Evolutionary conservation across 1,284 basidiomycete species (phyloP).

Genomic region (Ceratobasidium sp.): DNA sequence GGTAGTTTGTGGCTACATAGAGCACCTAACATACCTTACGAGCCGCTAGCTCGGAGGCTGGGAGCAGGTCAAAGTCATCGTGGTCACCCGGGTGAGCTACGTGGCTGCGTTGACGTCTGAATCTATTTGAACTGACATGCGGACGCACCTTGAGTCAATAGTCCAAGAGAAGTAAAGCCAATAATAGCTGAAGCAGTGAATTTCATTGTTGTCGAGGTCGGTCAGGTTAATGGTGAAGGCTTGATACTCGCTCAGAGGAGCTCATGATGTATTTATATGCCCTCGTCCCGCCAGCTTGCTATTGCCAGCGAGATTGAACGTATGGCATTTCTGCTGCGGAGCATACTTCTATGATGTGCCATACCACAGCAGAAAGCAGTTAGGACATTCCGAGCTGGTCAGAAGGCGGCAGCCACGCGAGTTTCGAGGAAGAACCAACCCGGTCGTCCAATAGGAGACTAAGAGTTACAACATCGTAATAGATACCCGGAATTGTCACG

Average conservation of each 20-base stretch:
- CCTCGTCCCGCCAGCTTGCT: not conserved
- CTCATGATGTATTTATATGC: not conserved
- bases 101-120: too few relatives aligned
- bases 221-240: not conserved
- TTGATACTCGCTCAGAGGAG: not conserved
- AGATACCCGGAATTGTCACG: not conserved
- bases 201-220: not conserved
- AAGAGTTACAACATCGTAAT: not conserved
- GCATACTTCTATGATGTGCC: not conserved
- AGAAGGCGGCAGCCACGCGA: not conserved
- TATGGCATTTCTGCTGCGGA: slow-evolving; percentile 13
- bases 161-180: not conserved
- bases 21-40: not conserved
- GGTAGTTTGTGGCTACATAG: too few relatives aligned
- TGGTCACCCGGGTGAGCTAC: slow-evolving; percentile 22
- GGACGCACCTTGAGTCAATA: slow-evolving; percentile 6
- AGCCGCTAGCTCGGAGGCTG: slow-evolving; percentile 32
- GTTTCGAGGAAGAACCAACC: not conserved
- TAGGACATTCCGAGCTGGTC: not conserved
- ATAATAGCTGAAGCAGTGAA: slow-evolving; percentile 5
- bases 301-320: not conserved
- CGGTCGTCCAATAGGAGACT: not conserved
- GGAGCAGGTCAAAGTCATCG: slow-evolving; percentile 12
- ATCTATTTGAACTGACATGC: not conserved
- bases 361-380: not conserved